phyloP scores from a whole-genome alignment of 805 yeast species.

The Candida taoyuanica region DNA sequence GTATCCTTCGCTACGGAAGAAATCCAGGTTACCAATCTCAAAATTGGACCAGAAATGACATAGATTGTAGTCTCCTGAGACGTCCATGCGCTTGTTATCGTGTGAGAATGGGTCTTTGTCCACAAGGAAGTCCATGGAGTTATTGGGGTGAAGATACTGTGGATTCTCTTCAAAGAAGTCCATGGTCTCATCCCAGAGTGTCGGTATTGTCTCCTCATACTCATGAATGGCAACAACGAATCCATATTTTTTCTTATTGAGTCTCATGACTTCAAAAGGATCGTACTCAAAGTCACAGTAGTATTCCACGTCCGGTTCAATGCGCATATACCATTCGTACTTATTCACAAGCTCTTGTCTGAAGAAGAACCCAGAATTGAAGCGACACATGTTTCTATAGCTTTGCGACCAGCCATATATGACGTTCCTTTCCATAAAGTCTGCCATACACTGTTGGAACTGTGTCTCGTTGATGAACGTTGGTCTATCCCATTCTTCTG shows the following conservation, averaged over 20 bases:
- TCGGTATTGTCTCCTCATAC: conserved; percentile 78
- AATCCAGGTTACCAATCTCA: conserved; percentile 67
- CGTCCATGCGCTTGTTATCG: conserved; percentile 29
- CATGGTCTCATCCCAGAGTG: conserved; percentile 71
- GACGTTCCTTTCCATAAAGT: conserved; percentile 43
- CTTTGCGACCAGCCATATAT: conserved; percentile 63
- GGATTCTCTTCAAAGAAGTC: conserved; percentile 59
- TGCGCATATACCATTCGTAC: conserved; percentile 91
- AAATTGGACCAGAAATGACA: conserved; percentile 90
- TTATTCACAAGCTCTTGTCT: conserved; percentile 64
- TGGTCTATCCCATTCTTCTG: conserved; percentile 77
- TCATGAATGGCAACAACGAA: conserved; percentile 83
- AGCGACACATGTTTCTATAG: conserved; percentile 92
- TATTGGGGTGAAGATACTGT: conserved; percentile 58
- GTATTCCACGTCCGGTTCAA: conserved; percentile 88
- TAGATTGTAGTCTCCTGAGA: conserved; percentile 54
- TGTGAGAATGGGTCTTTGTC: conserved; percentile 42
- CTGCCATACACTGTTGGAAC: conserved; percentile 42
- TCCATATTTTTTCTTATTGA: conserved; percentile 75
- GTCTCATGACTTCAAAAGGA: conserved; percentile 77
- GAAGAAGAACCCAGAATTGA: conserved; percentile 87
- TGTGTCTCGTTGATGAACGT: conserved; percentile 56
- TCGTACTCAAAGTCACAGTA: conserved; percentile 87
- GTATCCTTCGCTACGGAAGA: conserved; percentile 66
- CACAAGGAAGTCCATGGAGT: conserved; percentile 52